Conservation (phyloP, 2,329 filamentous ascomycete genomes). For the Microcyclosporella mali region DNA sequence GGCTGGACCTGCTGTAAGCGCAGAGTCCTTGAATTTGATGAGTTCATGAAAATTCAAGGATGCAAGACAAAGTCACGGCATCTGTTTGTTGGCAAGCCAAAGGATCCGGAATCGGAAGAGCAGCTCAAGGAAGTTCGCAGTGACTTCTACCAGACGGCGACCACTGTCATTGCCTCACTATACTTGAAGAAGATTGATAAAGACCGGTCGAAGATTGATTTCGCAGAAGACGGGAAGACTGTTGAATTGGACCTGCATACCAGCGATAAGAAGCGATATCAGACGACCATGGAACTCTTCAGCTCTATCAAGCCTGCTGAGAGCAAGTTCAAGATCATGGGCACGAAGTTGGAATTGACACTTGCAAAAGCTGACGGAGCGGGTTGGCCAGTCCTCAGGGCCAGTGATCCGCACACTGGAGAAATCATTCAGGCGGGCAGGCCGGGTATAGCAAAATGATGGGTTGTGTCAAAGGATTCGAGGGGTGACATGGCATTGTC, state of each 20-base stretch:
- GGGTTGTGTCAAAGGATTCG: background rate
- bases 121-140: constrained; percentile 73
- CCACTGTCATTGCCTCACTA: constrained; percentile 79
- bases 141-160: constrained; percentile 92
- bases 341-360: constrained; percentile 80
- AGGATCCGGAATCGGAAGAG: constrained; percentile 58
- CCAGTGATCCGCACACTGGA: constrained; percentile 64
- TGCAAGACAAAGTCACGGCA: constrained; percentile 78
- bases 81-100: constrained; percentile 73
- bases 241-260: constrained; percentile 80
- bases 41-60: constrained; percentile 93
- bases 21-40: constrained; percentile 90
- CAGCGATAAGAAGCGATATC: constrained; percentile 76
- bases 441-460: constrained; percentile 52
- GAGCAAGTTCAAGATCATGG: constrained; percentile 73
- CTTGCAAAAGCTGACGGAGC: constrained; percentile 66
- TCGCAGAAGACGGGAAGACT: constrained; percentile 49
- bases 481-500: too few relatives aligned
- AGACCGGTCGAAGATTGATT: constrained; percentile 64
- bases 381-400: constrained; percentile 79
- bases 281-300: constrained; percentile 66
- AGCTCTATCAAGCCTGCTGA: constrained; percentile 68
- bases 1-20: constrained; percentile 97
- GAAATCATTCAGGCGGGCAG: constrained; percentile 87
- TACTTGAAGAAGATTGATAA: constrained; percentile 98